Conservation (phyloP, 139 green algal genomes). For the Micractinium sp. region DNA sequence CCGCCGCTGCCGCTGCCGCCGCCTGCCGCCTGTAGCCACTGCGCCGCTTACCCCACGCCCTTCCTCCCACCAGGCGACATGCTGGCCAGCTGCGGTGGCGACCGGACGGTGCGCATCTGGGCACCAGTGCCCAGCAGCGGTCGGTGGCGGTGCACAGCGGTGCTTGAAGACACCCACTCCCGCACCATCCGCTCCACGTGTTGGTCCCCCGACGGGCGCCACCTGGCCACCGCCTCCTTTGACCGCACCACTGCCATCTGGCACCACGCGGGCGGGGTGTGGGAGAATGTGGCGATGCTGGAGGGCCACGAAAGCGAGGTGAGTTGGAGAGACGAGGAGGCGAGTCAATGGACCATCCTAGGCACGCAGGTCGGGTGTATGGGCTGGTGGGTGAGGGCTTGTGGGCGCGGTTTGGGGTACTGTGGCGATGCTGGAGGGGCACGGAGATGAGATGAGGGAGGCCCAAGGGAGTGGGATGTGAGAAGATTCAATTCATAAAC, state of each 20-base stretch:
- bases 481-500: no score
- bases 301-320: conserved; percentile 96
- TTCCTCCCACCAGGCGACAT: conserved; percentile 58
- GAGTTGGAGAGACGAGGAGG: no score
- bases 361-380: no score
- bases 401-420: conserved; percentile 81
- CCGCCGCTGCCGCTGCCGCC: neutral
- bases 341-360: no score
- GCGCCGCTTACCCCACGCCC: neutral
- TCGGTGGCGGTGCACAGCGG: conserved; percentile 66
- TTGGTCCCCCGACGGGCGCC: conserved; percentile 84
- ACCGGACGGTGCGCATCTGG: conserved; percentile 94
- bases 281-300: conserved; percentile 84
- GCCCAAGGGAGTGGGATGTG: no score
- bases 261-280: conserved; percentile 65
- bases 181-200: conserved; percentile 78
- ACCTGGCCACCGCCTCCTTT: conserved; percentile 90
- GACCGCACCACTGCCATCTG: conserved; percentile 90
- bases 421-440: conserved; percentile 87
- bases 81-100: conserved; percentile 89
- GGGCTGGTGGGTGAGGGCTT: no score
- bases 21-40: neutral
- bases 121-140: conserved; percentile 17
- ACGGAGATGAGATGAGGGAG: conserved; percentile 82
- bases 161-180: conserved; percentile 85